Evolutionary conservation across 2,329 filamentous ascomycete species (phyloP).

Genomic region (Cordyceps javanica): DNA sequence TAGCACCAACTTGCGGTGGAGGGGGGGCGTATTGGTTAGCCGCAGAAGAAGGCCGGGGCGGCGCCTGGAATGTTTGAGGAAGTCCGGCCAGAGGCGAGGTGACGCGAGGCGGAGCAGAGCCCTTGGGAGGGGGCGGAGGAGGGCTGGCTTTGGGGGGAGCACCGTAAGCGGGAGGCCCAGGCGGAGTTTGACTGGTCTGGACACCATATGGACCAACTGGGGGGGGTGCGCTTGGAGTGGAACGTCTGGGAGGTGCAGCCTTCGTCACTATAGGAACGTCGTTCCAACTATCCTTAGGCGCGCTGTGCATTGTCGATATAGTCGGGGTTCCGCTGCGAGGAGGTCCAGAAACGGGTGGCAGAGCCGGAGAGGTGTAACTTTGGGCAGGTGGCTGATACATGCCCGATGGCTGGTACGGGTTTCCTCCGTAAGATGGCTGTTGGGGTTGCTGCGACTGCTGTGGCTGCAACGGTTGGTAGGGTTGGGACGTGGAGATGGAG

Average conservation of each 20-base stretch:
- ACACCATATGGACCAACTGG: constrained; percentile 72
- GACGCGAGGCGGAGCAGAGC: constrained; percentile 60
- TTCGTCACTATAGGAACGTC: constrained; percentile 85
- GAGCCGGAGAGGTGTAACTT: constrained; percentile 32
- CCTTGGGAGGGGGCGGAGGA: constrained; percentile 79
- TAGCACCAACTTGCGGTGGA: constrained; percentile 55
- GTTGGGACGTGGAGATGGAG: constrained; percentile 8
- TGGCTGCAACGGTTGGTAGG: constrained; percentile 17
- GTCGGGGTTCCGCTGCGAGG: constrained; percentile 59
- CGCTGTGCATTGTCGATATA: constrained; percentile 64
- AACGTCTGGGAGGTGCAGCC: constrained; percentile 61
- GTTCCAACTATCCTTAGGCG: constrained; percentile 76
- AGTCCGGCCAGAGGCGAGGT: constrained; percentile 63
- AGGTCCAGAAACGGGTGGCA: constrained; percentile 31
- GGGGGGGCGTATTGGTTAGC: constrained; percentile 46
- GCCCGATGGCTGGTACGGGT: constrained; percentile 35
- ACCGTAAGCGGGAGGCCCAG: constrained; percentile 52
- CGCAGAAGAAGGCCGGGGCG: constrained; percentile 53
- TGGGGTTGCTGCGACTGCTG: constrained; percentile 23
- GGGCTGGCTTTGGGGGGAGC: constrained; percentile 61
- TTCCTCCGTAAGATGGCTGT: constrained; percentile 24
- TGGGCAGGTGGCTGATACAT: constrained; percentile 48
- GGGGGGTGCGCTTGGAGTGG: constrained; percentile 64
- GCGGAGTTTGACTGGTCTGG: constrained; percentile 48
- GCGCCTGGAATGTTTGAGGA: constrained; percentile 49